Percentiles rank a stretch among this genome's conserved stretches.
These are phyloP conservation scores for Zasmidium angulare DNA, from an alignment of 2,329 filamentous ascomycete genomes.

Conservation along the genomic window DNA sequence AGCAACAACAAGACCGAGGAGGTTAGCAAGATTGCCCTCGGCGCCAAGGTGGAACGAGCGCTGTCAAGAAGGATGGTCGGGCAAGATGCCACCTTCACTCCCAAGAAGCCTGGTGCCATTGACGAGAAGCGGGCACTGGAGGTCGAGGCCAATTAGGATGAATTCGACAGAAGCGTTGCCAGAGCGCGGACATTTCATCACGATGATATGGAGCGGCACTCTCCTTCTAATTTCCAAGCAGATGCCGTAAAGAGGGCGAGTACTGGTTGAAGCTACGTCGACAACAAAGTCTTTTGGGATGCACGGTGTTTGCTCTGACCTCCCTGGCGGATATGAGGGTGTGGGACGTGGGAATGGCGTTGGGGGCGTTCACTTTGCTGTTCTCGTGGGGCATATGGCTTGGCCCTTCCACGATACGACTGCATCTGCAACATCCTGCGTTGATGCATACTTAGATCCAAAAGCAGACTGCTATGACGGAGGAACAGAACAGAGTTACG, in stretches of 20 bases:
- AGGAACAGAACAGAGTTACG: constrained; percentile 1
- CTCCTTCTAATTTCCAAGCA: not conserved
- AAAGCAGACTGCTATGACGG: not conserved
- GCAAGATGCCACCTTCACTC: constrained; percentile 78
- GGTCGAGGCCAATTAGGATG: constrained; percentile 23
- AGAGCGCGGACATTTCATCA: not conserved
- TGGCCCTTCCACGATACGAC: not conserved
- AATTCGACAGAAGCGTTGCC: not conserved
- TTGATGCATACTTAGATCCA: not conserved
- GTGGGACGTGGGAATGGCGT: not conserved
- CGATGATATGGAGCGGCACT: not conserved
- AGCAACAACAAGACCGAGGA: constrained; percentile 77
- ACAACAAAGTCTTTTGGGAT: not conserved
- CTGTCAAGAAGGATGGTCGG: constrained; percentile 81
- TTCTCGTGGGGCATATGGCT: not conserved
- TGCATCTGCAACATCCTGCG: constrained; percentile 2
- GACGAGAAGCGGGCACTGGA: constrained; percentile 23
- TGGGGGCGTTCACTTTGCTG: not conserved
- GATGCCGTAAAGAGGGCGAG: not conserved
- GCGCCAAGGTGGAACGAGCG: constrained; percentile 86
- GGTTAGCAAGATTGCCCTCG: constrained; percentile 81
- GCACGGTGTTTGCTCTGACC: not conserved
- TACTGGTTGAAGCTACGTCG: not conserved
- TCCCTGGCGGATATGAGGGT: not conserved
- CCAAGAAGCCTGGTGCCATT: constrained; percentile 24